phyloP scores from a whole-genome alignment of 2,329 filamentous ascomycete species.

The Bisporella sp. region DNA sequence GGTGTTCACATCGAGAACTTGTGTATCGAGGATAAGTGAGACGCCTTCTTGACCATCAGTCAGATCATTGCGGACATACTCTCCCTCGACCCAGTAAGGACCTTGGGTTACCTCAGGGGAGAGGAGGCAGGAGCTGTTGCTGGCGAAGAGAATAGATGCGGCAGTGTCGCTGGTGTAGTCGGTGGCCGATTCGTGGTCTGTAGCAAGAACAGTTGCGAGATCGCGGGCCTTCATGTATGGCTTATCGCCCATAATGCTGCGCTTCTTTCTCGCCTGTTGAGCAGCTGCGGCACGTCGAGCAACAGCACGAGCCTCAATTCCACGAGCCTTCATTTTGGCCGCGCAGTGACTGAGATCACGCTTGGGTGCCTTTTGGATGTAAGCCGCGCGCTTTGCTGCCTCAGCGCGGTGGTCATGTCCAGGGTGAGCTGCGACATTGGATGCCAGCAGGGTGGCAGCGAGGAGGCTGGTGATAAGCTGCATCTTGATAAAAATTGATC shows the following conservation, averaged over 20 bases:
- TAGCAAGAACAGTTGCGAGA: neutral
- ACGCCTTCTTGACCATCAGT: slow-evolving; percentile 30
- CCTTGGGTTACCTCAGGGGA: slow-evolving; percentile 47
- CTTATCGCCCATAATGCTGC: slow-evolving; percentile 11
- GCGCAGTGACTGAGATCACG: slow-evolving; percentile 31
- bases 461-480: neutral
- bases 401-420: slow-evolving; percentile 30
- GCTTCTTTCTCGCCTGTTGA: slow-evolving; percentile 28
- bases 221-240: neutral
- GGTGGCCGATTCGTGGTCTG: neutral
- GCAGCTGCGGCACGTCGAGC: slow-evolving; percentile 28
- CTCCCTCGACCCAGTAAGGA: slow-evolving; percentile 42
- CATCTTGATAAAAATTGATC: neutral
- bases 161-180: slow-evolving; percentile 12
- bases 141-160: slow-evolving; percentile 32
- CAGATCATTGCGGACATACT: slow-evolving; percentile 31
- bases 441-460: neutral
- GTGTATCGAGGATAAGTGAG: slow-evolving; percentile 34
- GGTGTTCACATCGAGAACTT: slow-evolving; percentile 45
- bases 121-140: slow-evolving; percentile 40
- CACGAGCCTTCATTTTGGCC: slow-evolving; percentile 31
- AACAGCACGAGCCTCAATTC: slow-evolving; percentile 27
- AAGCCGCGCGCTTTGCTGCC: slow-evolving; percentile 28
- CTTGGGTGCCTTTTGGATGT: slow-evolving; percentile 27
- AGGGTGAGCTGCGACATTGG: slow-evolving; percentile 29